Conservation (phyloP, 495 filamentous ascomycete species). For the Clavariopsis aquatica region DNA sequence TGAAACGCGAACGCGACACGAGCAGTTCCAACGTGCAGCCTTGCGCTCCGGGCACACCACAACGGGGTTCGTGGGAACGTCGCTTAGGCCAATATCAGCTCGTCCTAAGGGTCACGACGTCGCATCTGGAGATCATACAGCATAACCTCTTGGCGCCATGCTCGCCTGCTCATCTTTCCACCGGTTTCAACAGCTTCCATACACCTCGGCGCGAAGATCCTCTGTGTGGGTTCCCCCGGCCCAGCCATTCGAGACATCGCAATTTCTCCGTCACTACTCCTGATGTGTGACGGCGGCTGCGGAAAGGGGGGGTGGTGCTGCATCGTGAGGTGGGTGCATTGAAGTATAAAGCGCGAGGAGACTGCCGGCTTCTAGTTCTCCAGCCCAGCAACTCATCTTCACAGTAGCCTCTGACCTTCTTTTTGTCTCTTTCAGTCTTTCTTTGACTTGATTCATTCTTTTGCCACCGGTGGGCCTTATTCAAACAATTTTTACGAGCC, state of each 20-base stretch:
- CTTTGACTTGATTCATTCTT: constrained; percentile 31
- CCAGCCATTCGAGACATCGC: constrained; percentile 31
- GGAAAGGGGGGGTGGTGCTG: neutral
- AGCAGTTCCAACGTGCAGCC: constrained; percentile 20
- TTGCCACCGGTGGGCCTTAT: constrained; percentile 47
- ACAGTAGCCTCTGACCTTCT: constrained; percentile 23
- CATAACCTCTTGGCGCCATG: constrained; percentile 31
- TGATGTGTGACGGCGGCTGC: constrained; percentile 9
- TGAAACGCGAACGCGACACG: constrained; percentile 32
- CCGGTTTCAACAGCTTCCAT: constrained; percentile 10
- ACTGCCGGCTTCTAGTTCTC: neutral
- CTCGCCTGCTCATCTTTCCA: constrained; percentile 24
- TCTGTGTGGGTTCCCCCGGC: neutral
- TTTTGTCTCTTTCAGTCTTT: constrained; percentile 26
- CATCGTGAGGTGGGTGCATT: constrained; percentile 3
- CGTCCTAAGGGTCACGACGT: constrained; percentile 26
- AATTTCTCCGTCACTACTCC: constrained; percentile 22
- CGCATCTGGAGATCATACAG: constrained; percentile 35
- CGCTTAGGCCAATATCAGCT: constrained; percentile 18
- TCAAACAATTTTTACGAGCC: constrained; percentile 36
- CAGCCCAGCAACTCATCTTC: constrained; percentile 24
- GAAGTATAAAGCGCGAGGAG: neutral
- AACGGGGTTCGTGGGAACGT: constrained; percentile 9
- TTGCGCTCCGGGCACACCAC: constrained; percentile 8
- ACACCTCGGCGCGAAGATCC: neutral